Base-by-base conservation (phyloP, 176 grass and related monocot species). In the Cenchrus purpureus region DNA sequence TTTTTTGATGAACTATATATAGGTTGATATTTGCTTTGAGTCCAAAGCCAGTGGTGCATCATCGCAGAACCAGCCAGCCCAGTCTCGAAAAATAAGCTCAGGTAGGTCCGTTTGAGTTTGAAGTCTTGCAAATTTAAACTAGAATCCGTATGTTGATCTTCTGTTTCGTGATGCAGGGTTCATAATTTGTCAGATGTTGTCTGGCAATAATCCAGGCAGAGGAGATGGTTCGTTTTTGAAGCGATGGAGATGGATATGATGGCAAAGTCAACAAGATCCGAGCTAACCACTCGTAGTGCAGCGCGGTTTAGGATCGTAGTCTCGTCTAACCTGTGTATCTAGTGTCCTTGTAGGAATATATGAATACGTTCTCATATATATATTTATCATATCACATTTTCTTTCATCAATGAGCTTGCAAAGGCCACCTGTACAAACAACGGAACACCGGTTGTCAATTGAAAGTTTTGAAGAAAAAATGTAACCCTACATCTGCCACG, bases 41-140 rank as follows among this genome's bases (percentile, higher is more conserved):
- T 71, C 37, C 2, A 12, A 19, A 65, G 4, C n/a, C 16, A 5
- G 3, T 1, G 16, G 40, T 42, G 46, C 7, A 56, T 79, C 12
- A 7, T 48, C 51, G 20, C 28, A 51, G 8, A 68, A 69, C 54
- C 42, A 2, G 2, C 13, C 75, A 42, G 45, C 49, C 45, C 44
- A 49, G 5, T 68, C 49, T 73, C 4, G 70, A 58, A 32, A 32
- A 51, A 20, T 68, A 55, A 59, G 29, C 64, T 74, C 20, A 79
- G 79, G 89, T 83, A 90, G 52, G 52, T 17, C 17, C 11, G 2
- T 70, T 57, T 82, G 10, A 14, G 52, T 75, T 86, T 28, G 12
- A 4, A 74, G 2, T 8, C 12, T 0, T 14, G 14, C 60, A 65
- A 22, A 51, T 46, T 50, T 77, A 20, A 12, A 73, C 73, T n/a